Conservation (phyloP, 805 yeast genomes). For the Metschnikowia vanudenii region DNA sequence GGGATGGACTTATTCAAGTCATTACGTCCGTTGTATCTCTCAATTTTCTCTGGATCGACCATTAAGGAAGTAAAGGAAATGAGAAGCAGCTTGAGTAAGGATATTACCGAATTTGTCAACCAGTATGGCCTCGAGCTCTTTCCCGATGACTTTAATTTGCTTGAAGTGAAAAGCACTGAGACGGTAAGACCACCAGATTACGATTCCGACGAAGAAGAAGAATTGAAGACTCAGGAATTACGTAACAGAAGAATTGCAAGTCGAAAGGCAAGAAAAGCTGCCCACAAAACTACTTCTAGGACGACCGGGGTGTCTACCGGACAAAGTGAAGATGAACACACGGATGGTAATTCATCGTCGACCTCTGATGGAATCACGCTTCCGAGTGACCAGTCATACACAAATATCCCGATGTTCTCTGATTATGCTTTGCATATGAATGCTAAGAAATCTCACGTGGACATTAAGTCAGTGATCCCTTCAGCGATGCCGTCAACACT, state of each 20-base stretch:
- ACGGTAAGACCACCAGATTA: slow-evolving; percentile 29
- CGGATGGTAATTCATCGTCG: slow-evolving; percentile 34
- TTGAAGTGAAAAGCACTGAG: slow-evolving; percentile 42
- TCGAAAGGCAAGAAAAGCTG: slow-evolving; percentile 23
- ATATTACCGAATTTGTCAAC: slow-evolving; percentile 78
- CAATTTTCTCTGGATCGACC: slow-evolving; percentile 57
- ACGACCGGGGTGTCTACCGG: slow-evolving; percentile 5
- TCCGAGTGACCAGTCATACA: slow-evolving; percentile 58
- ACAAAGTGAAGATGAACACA: slow-evolving; percentile 21
- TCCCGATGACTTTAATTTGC: slow-evolving; percentile 72
- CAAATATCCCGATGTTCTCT: slow-evolving; percentile 64
- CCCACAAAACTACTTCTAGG: slow-evolving; percentile 5
- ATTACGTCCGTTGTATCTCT: slow-evolving; percentile 72
- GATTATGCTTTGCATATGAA: slow-evolving; percentile 44
- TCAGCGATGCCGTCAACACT: slow-evolving; percentile 25
- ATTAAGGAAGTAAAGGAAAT: slow-evolving; percentile 57
- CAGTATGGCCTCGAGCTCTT: slow-evolving; percentile 79
- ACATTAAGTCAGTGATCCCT: slow-evolving; percentile 14
- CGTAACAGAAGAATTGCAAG: slow-evolving; percentile 41
- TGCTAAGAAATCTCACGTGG: slow-evolving; percentile 18
- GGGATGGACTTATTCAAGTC: slow-evolving; percentile 89
- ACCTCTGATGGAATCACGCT: slow-evolving; percentile 61
- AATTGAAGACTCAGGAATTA: slow-evolving; percentile 46
- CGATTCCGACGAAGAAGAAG: slow-evolving; percentile 51
- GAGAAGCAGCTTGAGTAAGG: slow-evolving; percentile 61